Base-by-base conservation (phyloP, 2,329 filamentous ascomycete species). In the Lachnellula subtilissima region DNA sequence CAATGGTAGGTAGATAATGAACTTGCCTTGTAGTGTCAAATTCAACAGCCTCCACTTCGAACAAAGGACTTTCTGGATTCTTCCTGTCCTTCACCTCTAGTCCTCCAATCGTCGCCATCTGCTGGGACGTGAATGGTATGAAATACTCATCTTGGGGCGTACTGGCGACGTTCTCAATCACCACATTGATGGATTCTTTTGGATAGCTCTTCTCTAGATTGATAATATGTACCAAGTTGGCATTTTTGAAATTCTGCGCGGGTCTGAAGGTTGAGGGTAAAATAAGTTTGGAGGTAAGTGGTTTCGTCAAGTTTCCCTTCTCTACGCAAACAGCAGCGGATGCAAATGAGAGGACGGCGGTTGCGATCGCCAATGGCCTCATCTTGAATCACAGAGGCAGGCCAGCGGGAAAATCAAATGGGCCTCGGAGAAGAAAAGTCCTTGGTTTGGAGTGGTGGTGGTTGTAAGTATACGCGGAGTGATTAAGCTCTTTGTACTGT, bases 81-180 rank as follows among this genome's bases (percentile, higher is more conserved):
- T 96, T 96, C 79, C 92, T 94, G 73, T 97, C 91, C 77, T 88
- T 90, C 53, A 92, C 94, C 75, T 97, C 92, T 56, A 99, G 76
- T 40, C 88, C 91, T 62, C 93, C 94, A 60, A 97, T 77, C 62
- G 83, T 86, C 61, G 84, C 81, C 67, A 96, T 83, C 73, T 90
- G 79, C 61, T 86, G 82, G 57, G 86, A 78, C 55, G 89, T 87
- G 70, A 99, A 96, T 3, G 92, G 89, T 52, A 99, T 69, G 73
- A 87, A 97, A 80, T 99, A 99, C 73, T 96, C 88, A 71, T 85
- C 83, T 71, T 97, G 92, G 17, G 91, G 82, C 63, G 86, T 77
- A 59, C 82, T 80, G 68, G 87, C 89, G 64, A 89, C 79, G 72
- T 99, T 99, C 77, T 97, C 88, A 61, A 99, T 84, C 51, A 96